Conservation (phyloP, 208 protist species). For the Leishmania braziliensis region DNA sequence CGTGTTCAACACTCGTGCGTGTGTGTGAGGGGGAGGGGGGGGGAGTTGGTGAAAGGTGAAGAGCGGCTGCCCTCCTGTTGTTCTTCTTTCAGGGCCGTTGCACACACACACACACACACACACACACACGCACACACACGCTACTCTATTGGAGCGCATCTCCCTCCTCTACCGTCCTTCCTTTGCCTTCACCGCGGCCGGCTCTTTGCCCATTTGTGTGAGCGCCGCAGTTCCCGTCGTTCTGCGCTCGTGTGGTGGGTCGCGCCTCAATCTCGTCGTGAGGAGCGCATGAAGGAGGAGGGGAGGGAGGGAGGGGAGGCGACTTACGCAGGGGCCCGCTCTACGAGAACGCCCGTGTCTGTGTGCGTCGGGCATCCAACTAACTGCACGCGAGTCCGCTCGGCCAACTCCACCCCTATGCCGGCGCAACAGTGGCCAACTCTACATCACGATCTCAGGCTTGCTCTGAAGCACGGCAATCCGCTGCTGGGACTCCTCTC, state of each 20-base stretch:
- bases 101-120: background rate
- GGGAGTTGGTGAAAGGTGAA: too few relatives aligned
- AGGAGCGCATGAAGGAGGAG: background rate
- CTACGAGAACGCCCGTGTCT: background rate
- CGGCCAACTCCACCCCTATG: background rate
- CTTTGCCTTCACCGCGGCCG: background rate
- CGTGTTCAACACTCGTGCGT: background rate
- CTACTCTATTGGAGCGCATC: background rate
- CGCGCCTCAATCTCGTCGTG: background rate
- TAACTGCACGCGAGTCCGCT: background rate
- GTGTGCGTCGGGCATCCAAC: background rate
- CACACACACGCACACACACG: background rate
- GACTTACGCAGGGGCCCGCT: background rate
- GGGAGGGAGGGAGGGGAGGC: background rate
- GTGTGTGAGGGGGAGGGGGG: background rate
- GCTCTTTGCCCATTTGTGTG: background rate
- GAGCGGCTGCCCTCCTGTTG: too few relatives aligned
- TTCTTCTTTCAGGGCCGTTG: background rate
- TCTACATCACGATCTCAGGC: constrained; percentile 81
- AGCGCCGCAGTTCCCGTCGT: background rate
- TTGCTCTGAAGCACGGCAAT: constrained; percentile 78
- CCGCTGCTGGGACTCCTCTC: constrained; percentile 87
- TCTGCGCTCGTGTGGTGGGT: too few relatives aligned
- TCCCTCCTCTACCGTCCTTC: background rate
- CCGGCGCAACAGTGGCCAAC: background rate